Base-by-base conservation (phyloP, 768 basidiomycete genomes). In the Kwoniella newhampshirensis region DNA sequence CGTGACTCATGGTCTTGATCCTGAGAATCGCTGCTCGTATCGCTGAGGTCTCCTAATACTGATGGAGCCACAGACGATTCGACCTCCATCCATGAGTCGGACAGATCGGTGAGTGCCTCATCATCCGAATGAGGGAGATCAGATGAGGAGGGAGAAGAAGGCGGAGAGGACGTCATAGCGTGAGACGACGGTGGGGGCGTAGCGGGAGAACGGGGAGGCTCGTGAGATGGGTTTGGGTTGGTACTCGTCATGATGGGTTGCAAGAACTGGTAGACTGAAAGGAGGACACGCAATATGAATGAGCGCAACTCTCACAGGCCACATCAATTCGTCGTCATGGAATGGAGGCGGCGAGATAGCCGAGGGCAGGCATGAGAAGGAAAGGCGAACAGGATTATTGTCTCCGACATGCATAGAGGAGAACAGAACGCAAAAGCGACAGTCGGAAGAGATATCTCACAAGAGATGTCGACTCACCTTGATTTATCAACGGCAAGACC, bases 1-100 rank as follows among this genome's bases (percentile, higher is more conserved):
- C 45, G 51, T 9, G 36, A 20, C 15, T 60, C 59, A 40, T 54
- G 45, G 21, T 52, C 48, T 4, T 27, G 40, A 44, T 51, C 59
- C 17, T 51, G 56, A 18, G 48, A 51, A 21, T 58, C 59, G 46
- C 59, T 61, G 35, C 53, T 51, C 2, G 51, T 61, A 52, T 61
- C 59, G 51, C 51, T 53, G 20, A 45, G 13, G 41, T 54, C 57
- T 3, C 59, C 59, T 1, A 55, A 49, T n/a, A 56, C 37, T 1
- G 59, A 61, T 8, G 54, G 48, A 20, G 49, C 59, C 18, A 59
- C 57, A n/a, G 40, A 42, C 11, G 43, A 35, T 17, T 53, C 57
- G 18, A 59, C 32, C 12, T 44, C 47, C 28, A 51, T 28, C 59
- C 59, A 61, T 5, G 59, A 55, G 12, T 46, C 37, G 17, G 48